Conservation (phyloP, 2,329 filamentous ascomycete species). For the Trichothecium roseum region DNA sequence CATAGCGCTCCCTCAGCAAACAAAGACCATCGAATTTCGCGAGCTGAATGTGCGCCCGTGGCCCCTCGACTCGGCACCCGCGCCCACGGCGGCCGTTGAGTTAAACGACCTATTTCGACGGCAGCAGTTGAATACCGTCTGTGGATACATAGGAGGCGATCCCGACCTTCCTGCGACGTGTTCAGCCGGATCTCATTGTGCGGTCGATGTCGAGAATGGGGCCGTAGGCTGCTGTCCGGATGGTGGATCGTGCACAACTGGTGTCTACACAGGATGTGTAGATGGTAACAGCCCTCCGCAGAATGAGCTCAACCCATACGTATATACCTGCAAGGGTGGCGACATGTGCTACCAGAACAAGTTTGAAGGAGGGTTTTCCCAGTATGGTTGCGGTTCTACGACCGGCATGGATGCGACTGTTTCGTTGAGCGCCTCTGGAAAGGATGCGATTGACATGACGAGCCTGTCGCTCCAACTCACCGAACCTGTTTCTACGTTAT, state of each 20-base stretch:
- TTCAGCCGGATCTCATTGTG: conserved; percentile 46
- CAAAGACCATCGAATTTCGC: conserved; percentile 22
- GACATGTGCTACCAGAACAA: conserved; percentile 45
- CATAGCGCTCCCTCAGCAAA: conserved; percentile 30
- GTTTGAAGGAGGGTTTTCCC: conserved; percentile 44
- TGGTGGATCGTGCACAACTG: conserved; percentile 36
- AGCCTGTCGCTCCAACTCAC: conserved; percentile 31
- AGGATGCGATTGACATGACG: conserved; percentile 20
- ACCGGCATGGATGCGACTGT: conserved; percentile 39
- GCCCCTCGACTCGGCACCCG: conserved; percentile 14
- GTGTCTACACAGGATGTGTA: conserved; percentile 48
- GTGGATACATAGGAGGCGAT: conserved; percentile 46
- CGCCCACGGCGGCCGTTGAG: conserved; percentile 28
- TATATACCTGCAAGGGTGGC: conserved; percentile 42
- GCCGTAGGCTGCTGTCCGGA: conserved; percentile 49
- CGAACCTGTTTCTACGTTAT: conserved; percentile 23
- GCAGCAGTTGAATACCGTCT: conserved; percentile 42
- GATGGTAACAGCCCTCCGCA: conserved; percentile 39
- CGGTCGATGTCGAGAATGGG: conserved; percentile 35
- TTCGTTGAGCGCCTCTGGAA: conserved; percentile 32
- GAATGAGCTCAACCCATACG: conserved; percentile 42
- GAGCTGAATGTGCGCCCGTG: conserved; percentile 29
- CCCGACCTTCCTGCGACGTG: conserved; percentile 44
- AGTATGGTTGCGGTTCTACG: conserved; percentile 44
- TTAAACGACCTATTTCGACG: conserved; percentile 22